A percentile compares a stretch with the other conserved stretches of the same genome.
phyloP scores from a whole-genome alignment of 345 rosid genomes.

The Populus tremula region DNA sequence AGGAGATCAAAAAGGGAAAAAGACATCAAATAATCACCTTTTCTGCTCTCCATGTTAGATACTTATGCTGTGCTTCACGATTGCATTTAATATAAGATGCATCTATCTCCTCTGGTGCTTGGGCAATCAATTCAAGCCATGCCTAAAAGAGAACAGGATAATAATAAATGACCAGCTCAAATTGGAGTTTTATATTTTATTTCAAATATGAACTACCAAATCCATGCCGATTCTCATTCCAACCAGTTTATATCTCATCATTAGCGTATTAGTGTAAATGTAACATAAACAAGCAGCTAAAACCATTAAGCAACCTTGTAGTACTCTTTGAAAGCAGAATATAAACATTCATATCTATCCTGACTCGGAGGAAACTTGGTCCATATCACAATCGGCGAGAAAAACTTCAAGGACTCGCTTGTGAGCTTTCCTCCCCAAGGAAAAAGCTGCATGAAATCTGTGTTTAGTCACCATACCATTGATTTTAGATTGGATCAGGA shows the following conservation, averaged over 20 bases:
- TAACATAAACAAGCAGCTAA: neutral
- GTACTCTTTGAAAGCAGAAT: constrained; percentile 64
- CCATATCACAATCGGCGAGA: constrained; percentile 76
- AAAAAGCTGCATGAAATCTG: constrained; percentile 67
- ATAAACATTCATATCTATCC: constrained; percentile 38
- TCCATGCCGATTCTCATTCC: neutral
- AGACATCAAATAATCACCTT: constrained; percentile 35
- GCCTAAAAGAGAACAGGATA: constrained; percentile 38
- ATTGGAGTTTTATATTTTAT: neutral
- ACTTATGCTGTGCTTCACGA: constrained; percentile 61
- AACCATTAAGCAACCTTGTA: constrained; percentile 43
- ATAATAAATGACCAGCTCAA: neutral
- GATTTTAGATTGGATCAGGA: constrained; percentile 17
- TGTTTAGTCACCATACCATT: constrained; percentile 37
- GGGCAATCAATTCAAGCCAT: constrained; percentile 55
- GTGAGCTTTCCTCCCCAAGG: constrained; percentile 99
- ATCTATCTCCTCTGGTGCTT: constrained; percentile 41
- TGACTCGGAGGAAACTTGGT: constrained; percentile 53
- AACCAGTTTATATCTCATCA: neutral
- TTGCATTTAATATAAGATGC: constrained; percentile 36
- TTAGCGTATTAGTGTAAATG: neutral
- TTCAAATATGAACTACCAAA: neutral
- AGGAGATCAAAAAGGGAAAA: neutral
- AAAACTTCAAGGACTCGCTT: constrained; percentile 70
- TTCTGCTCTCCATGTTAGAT: constrained; percentile 70